Evolutionary conservation across 2,329 filamentous ascomycete species (phyloP), one percentile per base, ranked within the genome.

Genomic region (Mariannaea sp.): DNA sequence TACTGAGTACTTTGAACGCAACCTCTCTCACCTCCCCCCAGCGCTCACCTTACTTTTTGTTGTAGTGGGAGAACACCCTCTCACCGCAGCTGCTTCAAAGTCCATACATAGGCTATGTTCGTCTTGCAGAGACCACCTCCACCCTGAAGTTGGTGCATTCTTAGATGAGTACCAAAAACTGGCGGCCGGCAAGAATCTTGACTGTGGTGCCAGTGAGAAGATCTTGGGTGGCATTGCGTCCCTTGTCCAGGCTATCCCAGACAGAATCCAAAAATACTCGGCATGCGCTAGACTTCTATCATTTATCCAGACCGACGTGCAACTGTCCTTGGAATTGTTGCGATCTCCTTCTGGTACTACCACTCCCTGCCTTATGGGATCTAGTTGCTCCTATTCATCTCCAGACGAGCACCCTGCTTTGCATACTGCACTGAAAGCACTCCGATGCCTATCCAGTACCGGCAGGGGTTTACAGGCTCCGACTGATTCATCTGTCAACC

Each of bases 101-200:
- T 88, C 89, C 0, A 92, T 95, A 29, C 77, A 82, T 26, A 83
- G 82, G 5, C 80, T 94, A 1, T 93, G 89, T 67, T 90, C 85
- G 1, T 88, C 89, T 24, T 94, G 90, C 59, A 82, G 90, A 30
- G 77, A 77, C 20, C 81, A 85, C 45, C 75, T 95, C n/a, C 83
- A 85, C 5, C 73, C 80, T 1, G 86, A 93, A 64, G 79, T 88
- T 3, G 75, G 77, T 43, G 82, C 83, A 1, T 92, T 95, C 65
- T 74, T 94, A 38, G 77, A 81, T 24, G 86, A 92, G 65, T 93
- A 92, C 67, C 76, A 82, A 52, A 76, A 78, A n/a, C 81, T 92
- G 44, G 27, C 76, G 81, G 30, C 83, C 84, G 51, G 53, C 30
- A 53, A 61, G n/a, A 62, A 56, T 7, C 75, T 89, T 8, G 88